Conservation (phyloP, 805 yeast species). For the Komagataella populi region DNA sequence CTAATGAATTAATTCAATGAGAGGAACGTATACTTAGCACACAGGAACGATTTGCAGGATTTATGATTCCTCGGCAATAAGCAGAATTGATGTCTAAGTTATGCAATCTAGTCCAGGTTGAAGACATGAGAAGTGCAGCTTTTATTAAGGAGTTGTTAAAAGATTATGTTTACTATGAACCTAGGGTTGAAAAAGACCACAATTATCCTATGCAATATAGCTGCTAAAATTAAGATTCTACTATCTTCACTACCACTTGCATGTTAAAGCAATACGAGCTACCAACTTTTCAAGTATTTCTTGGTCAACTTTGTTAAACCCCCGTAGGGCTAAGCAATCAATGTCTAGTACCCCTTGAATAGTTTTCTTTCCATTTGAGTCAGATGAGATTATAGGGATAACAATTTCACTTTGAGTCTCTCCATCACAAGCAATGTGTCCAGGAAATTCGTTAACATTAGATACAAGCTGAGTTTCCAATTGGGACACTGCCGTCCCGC, state of each 20-base stretch:
- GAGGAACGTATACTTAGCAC: no score
- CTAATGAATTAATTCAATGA: no score
- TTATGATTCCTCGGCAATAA: no score
- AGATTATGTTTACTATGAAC: no score
- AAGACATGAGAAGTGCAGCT: no score
- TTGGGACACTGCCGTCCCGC: conserved; percentile 68
- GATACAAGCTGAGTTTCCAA: conserved; percentile 58
- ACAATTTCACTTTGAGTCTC: conserved; percentile 90
- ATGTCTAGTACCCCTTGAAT: conserved; percentile 74
- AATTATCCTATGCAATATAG: no score
- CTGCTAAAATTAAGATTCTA: neutral
- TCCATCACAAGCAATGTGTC: conserved; percentile 96
- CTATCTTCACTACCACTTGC: conserved; percentile 27
- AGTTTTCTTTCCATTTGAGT: conserved; percentile 7
- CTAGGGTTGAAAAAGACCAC: no score
- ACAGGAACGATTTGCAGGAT: no score
- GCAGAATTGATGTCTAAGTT: no score
- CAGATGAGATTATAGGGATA: conserved; percentile 49
- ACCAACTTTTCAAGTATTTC: conserved; percentile 49
- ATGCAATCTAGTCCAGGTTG: no score
- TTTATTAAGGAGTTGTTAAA: no score
- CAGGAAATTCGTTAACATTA: conserved; percentile 70
- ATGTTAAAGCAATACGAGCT: conserved; percentile 30
- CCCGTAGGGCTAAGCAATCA: conserved; percentile 54
- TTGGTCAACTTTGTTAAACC: conserved; percentile 56